Evolutionary conservation across 352 stramenopile genomes (phyloP), one percentile per base, ranked within the genome.

Genomic region (Phytophthora agathidicida): DNA sequence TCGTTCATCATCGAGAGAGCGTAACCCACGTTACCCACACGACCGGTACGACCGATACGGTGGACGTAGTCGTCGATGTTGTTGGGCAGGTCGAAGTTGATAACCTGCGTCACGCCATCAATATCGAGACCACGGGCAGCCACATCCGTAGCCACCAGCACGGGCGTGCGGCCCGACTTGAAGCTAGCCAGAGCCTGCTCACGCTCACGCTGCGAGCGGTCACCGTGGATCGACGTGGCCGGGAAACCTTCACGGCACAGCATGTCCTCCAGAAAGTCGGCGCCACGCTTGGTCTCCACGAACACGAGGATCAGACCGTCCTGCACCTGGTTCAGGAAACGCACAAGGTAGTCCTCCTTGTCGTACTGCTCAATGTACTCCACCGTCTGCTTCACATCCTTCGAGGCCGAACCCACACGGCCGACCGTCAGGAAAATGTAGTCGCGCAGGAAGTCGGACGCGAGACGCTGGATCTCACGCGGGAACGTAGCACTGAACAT

Each of bases 401-500:
- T 98, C 39, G 88, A 98, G 7, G 97, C 96, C 16, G 94, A 93
- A 56, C 97, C 97, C 23, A 99, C 98, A 69, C 97, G 88, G 46
- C 98, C 98, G 7, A 99, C 97, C 13, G 97, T 99, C 27, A 99
- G 71, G 77, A 99, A 99, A 66, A 99, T 96, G 75, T 99, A 99
- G 73, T 99, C 94, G 28, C 88, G 73, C 73, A 99, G 75, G 75
- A 99, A 99, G 69, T 99, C 97, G 17, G 86, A 89, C 2, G 98
- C 98, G 5, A 98, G 79, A 23, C 91, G 87, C 82, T 98, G 95
- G 56, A 98, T 98, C 64, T 98, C 94, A 19, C 89, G 81, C 9
- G 97, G 97, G 80, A 99, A 99, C n/a, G 98, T 99, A 2, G 98
- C 98, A 69, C 85, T 98, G 71, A 99, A 99, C 97, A 99, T 99